These are phyloP conservation scores for Phaeosphaeriaceae sp. DNA, from an alignment of 2,329 filamentous ascomycete genomes.

Conservation along the genomic window DNA sequence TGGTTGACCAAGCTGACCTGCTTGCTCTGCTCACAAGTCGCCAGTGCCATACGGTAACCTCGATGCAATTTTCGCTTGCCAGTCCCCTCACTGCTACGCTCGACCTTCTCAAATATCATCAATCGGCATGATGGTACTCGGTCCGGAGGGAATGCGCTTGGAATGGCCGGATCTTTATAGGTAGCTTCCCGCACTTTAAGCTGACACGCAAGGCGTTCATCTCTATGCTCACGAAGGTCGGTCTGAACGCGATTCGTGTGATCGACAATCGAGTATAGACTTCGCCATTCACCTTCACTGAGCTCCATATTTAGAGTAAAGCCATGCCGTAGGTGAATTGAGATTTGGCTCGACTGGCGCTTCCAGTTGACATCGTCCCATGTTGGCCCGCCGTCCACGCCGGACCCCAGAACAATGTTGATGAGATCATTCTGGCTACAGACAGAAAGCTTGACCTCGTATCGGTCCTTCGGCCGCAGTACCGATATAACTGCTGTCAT, in stretches of 20 bases:
- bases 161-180: conserved; percentile 77
- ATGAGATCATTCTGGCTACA: conserved; percentile 81
- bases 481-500: conserved; percentile 81
- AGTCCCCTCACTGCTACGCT: conserved; percentile 73
- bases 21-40: conserved; percentile 79
- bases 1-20: conserved; percentile 80
- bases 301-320: conserved; percentile 77
- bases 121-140: conserved; percentile 74
- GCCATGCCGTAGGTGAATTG: conserved; percentile 75
- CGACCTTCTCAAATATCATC: conserved; percentile 75
- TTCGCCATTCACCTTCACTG: conserved; percentile 77
- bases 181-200: conserved; percentile 76
- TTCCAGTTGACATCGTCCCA: conserved; percentile 89
- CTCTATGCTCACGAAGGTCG: conserved; percentile 70
- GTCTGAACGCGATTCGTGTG: conserved; percentile 79
- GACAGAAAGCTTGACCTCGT: conserved; percentile 74
- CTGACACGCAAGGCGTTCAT: conserved; percentile 75
- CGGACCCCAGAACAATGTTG: conserved; percentile 74
- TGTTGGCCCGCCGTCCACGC: conserved; percentile 70
- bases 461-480: conserved; percentile 71
- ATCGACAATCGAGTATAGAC: conserved; percentile 83
- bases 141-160: conserved; percentile 77
- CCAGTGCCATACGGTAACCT: conserved; percentile 78
- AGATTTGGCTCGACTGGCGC: conserved; percentile 69
- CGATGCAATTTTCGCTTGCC: conserved; percentile 76